Evolutionary conservation across 192 early-diverging fungal species (phyloP).

Genomic region (Spinellus fusiger): DNA sequence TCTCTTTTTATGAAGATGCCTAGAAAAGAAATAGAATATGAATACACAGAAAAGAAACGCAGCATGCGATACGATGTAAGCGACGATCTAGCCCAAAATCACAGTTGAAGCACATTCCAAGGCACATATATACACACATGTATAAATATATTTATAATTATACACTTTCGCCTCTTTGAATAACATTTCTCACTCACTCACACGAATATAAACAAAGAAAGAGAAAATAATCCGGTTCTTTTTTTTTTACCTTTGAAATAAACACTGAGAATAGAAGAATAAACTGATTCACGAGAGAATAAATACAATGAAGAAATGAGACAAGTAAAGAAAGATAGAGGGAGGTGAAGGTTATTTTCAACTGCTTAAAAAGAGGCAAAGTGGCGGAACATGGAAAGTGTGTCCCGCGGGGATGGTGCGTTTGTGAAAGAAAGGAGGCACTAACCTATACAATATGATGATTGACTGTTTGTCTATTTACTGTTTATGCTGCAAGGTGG

Average conservation of each 20-base stretch:
- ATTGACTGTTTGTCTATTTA: conserved; percentile 11
- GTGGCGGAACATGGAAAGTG: not conserved
- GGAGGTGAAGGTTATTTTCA: conserved; percentile 2
- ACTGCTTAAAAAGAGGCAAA: not conserved
- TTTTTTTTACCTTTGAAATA: not conserved
- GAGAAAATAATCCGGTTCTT: not conserved
- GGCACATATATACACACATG: too few relatives aligned
- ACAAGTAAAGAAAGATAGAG: not conserved
- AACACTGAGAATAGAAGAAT: not conserved
- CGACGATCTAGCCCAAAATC: too few relatives aligned
- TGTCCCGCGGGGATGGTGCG: not conserved
- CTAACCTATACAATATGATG: conserved; percentile 4
- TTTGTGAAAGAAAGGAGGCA: conserved; percentile 1
- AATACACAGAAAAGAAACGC: not conserved
- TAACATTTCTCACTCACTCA: not conserved
- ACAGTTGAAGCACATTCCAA: not conserved
- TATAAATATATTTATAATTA: too few relatives aligned
- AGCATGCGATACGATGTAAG: too few relatives aligned
- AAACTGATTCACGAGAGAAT: not conserved
- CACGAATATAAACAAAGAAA: not conserved
- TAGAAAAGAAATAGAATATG: not conserved
- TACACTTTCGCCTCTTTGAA: conserved; percentile 1
- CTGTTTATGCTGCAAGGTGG: conserved; percentile 15
- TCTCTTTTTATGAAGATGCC: not conserved
- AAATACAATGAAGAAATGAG: not conserved